Conservation (phyloP, 176 grass and related monocot genomes). For the Elymus sibiricus region DNA sequence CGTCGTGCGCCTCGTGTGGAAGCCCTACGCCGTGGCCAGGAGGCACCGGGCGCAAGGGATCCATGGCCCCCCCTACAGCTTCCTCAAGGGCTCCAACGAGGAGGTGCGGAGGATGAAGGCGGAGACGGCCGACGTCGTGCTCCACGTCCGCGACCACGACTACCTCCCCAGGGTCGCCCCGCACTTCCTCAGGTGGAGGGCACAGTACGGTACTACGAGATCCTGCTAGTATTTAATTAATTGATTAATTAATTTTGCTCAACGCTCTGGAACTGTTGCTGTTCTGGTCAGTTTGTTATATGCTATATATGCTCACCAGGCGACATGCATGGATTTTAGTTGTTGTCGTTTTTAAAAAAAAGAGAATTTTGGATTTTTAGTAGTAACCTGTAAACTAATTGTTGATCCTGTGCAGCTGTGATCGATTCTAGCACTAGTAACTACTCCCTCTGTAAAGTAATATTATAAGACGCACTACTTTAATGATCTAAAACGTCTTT, state of each 20-base stretch:
- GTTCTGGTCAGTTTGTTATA: neutral
- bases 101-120: neutral
- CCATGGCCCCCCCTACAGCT: slow-evolving; percentile 41
- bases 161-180: slow-evolving; percentile 13
- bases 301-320: too few relatives aligned
- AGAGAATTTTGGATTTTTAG: too few relatives aligned
- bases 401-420: neutral
- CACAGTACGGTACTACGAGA: slow-evolving; percentile 36
- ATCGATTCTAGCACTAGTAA: neutral
- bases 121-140: neutral
- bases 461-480: too few relatives aligned
- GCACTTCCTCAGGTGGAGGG: slow-evolving; percentile 34
- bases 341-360: too few relatives aligned
- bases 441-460: too few relatives aligned
- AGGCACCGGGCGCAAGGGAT: slow-evolving; percentile 38
- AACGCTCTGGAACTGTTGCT: neutral
- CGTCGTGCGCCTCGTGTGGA: slow-evolving; percentile 34
- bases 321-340: too few relatives aligned
- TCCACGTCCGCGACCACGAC: neutral
- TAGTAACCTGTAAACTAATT: neutral
- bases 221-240: neutral
- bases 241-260: neutral
- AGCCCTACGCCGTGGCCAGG: slow-evolving; percentile 31
- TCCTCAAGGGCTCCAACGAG: slow-evolving; percentile 16
- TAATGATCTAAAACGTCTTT: too few relatives aligned